A percentile compares a stretch with the other conserved stretches of the same genome.
phyloP scores from a whole-genome alignment of 163 green algal species.

The Chlorella variabilis region DNA sequence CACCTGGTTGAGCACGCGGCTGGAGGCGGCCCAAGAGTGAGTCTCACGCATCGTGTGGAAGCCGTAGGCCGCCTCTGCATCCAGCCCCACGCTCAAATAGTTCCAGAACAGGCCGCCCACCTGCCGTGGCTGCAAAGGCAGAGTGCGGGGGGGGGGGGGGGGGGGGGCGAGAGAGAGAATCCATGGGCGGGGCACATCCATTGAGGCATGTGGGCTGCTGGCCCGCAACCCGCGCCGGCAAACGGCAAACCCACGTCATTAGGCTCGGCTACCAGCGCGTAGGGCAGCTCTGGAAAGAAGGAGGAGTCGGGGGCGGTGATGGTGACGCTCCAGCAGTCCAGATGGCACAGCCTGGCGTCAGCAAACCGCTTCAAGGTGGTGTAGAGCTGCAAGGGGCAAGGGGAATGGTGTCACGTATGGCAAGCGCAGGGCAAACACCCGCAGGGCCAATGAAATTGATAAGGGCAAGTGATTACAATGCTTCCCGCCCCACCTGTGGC shows the following conservation, averaged over 20 bases:
- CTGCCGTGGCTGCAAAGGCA: not conserved
- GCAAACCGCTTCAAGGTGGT: conserved; percentile 63
- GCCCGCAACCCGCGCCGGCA: no score
- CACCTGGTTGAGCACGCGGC: conserved; percentile 80
- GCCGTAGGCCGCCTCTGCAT: conserved; percentile 83
- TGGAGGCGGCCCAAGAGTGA: conserved; percentile 61
- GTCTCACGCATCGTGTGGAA: conserved; percentile 88
- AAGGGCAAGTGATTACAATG: no score
- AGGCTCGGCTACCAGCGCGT: conserved; percentile 44
- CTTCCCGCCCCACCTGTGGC: conserved; percentile 33
- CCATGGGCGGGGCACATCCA: no score
- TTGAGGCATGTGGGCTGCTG: no score
- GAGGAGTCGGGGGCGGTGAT: conserved; percentile 33
- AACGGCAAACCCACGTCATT: not conserved
- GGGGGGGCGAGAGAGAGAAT: not conserved
- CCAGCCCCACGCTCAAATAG: conserved; percentile 88
- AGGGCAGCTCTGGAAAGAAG: conserved; percentile 58
- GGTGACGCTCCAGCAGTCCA: conserved; percentile 68
- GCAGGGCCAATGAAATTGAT: no score
- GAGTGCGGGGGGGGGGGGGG: not conserved
- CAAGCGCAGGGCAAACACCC: no score
- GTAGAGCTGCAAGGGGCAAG: conserved; percentile 50
- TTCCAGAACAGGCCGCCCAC: conserved; percentile 84
- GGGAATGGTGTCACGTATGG: no score
- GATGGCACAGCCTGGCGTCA: conserved; percentile 45